A percentile compares a stretch with the other conserved stretches of the same genome.
Evolutionary conservation across 257 asterid genomes (phyloP).

Genomic region (Jacaranda copaia): DNA sequence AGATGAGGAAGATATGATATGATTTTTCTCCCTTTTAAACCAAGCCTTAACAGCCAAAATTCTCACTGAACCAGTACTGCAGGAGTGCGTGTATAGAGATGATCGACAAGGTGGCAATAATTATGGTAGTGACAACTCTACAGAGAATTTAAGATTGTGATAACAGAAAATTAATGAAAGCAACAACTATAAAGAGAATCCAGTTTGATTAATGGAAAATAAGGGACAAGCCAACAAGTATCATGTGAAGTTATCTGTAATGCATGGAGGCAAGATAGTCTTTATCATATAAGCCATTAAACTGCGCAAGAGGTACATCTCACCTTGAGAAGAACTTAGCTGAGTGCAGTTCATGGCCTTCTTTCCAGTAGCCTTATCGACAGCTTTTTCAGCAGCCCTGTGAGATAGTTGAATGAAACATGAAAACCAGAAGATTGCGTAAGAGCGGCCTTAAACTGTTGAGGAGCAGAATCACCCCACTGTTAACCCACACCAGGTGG

Average conservation of each 20-base stretch:
- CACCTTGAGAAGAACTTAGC: constrained; percentile 56
- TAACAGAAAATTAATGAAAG: neutral
- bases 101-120: neutral
- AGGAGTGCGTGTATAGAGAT: neutral
- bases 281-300: neutral
- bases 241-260: neutral
- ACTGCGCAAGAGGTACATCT: constrained; percentile 9
- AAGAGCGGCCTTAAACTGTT: neutral
- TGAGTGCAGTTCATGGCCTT: constrained; percentile 51
- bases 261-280: neutral
- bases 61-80: neutral
- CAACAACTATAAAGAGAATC: constrained; percentile 4
- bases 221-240: neutral
- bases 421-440: neutral
- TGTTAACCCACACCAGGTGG: constrained; percentile 20
- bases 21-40: neutral
- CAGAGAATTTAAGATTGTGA: neutral
- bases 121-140: neutral
- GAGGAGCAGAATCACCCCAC: neutral
- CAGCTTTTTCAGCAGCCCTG: constrained; percentile 65
- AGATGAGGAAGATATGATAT: constrained; percentile 1
- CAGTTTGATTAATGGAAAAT: constrained; percentile 13
- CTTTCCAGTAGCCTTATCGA: constrained; percentile 67
- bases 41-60: constrained; percentile 10
- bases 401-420: constrained; percentile 33